phyloP scores from a whole-genome alignment of 1,139 yeast genomes.

The Casaregolazyma suthepensis region DNA sequence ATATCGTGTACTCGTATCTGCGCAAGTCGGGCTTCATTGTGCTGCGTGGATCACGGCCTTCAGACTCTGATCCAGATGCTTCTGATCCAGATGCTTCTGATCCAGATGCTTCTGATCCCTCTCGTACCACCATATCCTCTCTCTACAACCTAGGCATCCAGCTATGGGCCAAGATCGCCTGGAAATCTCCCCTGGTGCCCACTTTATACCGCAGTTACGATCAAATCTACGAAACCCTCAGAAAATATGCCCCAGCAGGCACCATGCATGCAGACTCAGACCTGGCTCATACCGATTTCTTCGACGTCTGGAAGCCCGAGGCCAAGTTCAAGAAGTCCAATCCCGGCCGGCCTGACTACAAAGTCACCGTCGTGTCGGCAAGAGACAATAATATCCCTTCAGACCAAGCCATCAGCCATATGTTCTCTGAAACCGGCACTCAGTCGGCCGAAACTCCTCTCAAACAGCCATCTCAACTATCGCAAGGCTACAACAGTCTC shows the following conservation, averaged over 20 bases:
- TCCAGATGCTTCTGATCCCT: no score
- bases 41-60: slow-evolving; percentile 28
- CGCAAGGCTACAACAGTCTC: slow-evolving; percentile 47
- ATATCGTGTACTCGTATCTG: slow-evolving; percentile 67
- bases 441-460: slow-evolving; percentile 31
- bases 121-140: no score
- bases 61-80: no score
- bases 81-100: no score
- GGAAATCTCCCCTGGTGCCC: background rate
- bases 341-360: slow-evolving; percentile 74
- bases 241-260: slow-evolving; percentile 1
- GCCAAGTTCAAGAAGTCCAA: slow-evolving; percentile 55
- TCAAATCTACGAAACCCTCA: background rate
- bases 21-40: slow-evolving; percentile 78
- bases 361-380: slow-evolving; percentile 55
- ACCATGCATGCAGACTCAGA: background rate
- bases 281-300: slow-evolving; percentile 34
- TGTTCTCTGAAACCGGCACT: slow-evolving; percentile 25
- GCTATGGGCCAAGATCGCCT: background rate
- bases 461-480: slow-evolving; percentile 30
- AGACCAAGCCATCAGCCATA: slow-evolving; percentile 19
- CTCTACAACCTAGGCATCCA: background rate
- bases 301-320: slow-evolving; percentile 81
- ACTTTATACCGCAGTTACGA: background rate
- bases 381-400: slow-evolving; percentile 49